Percentiles rank a stretch among this genome's conserved stretches.
Evolutionary conservation across 2,329 filamentous ascomycete species (phyloP).

Genomic region (Clonostachys sp.): DNA sequence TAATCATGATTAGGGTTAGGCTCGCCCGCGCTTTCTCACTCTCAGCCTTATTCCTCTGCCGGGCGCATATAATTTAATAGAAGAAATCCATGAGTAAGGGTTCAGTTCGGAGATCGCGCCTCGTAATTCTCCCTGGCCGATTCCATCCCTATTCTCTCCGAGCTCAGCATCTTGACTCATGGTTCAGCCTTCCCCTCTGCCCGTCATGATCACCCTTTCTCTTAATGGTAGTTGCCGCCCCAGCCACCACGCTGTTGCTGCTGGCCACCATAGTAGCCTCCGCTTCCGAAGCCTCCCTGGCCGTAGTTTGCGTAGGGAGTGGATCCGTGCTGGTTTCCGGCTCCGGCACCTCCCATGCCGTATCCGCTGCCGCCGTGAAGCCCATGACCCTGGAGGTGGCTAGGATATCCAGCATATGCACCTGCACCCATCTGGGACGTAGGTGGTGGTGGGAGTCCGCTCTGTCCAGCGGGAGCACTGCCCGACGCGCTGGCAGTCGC

Average conservation of each 20-base stretch:
- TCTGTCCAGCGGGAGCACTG: conserved; percentile 40
- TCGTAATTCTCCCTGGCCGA: too few species aligned
- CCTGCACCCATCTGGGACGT: conserved; percentile 46
- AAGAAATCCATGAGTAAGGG: too few species aligned
- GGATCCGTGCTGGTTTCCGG: conserved; percentile 46
- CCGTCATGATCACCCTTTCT: conserved; percentile 5
- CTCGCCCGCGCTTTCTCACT: too few species aligned
- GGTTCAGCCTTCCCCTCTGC: conserved; percentile 13
- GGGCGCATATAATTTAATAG: too few species aligned
- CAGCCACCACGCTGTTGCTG: conserved; percentile 26
- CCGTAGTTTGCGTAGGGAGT: conserved; percentile 50
- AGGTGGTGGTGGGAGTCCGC: conserved; percentile 52
- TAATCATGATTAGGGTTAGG: too few species aligned
- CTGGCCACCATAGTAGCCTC: conserved; percentile 28
- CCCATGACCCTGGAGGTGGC: conserved; percentile 46
- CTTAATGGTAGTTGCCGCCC: conserved; percentile 52
- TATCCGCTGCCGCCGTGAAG: conserved; percentile 52
- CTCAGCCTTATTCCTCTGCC: too few species aligned
- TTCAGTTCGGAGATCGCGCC: too few species aligned
- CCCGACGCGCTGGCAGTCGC: conserved; percentile 51
- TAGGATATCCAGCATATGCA: conserved; percentile 49
- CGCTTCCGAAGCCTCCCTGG: conserved; percentile 39
- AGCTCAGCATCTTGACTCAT: too few species aligned
- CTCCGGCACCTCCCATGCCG: conserved; percentile 45
- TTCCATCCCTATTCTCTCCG: too few species aligned